These are phyloP conservation scores for Blepharisma stoltei DNA, from an alignment of 73 alveolate species.

Conservation along the genomic window DNA sequence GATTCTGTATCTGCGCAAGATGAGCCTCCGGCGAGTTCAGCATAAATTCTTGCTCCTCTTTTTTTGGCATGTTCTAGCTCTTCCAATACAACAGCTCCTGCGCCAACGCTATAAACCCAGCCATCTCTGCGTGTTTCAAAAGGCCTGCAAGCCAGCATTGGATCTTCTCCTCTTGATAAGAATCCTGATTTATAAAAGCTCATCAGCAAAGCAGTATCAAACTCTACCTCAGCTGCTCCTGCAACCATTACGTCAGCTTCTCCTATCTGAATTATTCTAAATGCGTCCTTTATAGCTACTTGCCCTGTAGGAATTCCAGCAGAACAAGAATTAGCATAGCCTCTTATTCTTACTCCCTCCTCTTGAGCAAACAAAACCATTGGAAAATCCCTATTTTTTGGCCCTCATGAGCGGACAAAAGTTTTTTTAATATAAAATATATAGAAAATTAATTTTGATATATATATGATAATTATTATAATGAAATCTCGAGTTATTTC, in stretches of 20 bases:
- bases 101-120: conserved; percentile 69
- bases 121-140: conserved; percentile 79
- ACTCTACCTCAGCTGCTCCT: conserved; percentile 22
- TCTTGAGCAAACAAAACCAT: too few species aligned
- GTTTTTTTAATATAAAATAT: too few species aligned
- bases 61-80: conserved; percentile 58
- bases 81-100: conserved; percentile 65
- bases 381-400: too few species aligned
- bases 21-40: conserved; percentile 67
- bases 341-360: background rate
- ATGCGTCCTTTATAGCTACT: conserved; percentile 14
- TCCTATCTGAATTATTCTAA: background rate
- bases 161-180: background rate
- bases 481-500: too few species aligned
- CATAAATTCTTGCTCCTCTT: conserved; percentile 72
- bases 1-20: conserved; percentile 60
- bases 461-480: too few species aligned
- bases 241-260: conserved; percentile 29
- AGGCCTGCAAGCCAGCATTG: conserved; percentile 55
- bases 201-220: conserved; percentile 19
- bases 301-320: conserved; percentile 21
- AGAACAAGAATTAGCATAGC: background rate
- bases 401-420: too few species aligned
- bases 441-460: too few species aligned
- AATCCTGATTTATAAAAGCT: conserved; percentile 11